Base-by-base conservation (phyloP, 1,284 basidiomycete genomes). In the Cutaneotrichosporon dermatis region DNA sequence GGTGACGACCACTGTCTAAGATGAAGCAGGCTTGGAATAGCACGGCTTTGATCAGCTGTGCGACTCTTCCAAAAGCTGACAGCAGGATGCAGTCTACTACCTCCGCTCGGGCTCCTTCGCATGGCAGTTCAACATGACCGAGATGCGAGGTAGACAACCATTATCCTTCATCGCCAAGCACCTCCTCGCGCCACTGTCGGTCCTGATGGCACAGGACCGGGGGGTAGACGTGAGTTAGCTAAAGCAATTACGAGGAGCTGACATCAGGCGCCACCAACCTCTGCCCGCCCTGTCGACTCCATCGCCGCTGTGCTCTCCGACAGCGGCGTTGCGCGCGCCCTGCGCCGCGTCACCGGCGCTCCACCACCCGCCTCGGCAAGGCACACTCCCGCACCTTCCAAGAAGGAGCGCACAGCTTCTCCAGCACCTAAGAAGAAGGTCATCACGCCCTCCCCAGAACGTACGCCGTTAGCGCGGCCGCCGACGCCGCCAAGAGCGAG, bases 111-210 rank as follows among this genome's bases (percentile, higher is more conserved):
- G 52, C 5, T n/a, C 51, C 7, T 62, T 68, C 33, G 43, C 57
- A 13, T 72, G 70, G 70, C 41, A 65, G 4, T 72, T 70, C 64
- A 65, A 68, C 53, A 55, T 68, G 42, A 68, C 68, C 11, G 67
- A 73, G 61, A 52, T 68, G 49, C 62, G 56, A 37, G 62, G 58
- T 11, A 51, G 65, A 39, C 52, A 63, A 46, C 66, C 69, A 1
- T 56, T 70, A 10, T 36, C 57, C 4, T 60, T 73, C 51, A 60
- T 75, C 46, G 37, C 66, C 6, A 61, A 62, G 15, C 72, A 73
- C 13, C 65, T 75, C 9, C 45, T 75, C 6, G 40, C 59, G 3
- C 73, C 73, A 0, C 57, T 71, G 5, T 59, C 64, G 1, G 25
- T n/a, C 7, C 41, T 69, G n/a, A 39, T 70, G 6, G 62, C 65